Evolutionary conservation across 2,329 filamentous ascomycete species (phyloP), one percentile per base, ranked within the genome.

Genomic region (Lachnellula hyalina): DNA sequence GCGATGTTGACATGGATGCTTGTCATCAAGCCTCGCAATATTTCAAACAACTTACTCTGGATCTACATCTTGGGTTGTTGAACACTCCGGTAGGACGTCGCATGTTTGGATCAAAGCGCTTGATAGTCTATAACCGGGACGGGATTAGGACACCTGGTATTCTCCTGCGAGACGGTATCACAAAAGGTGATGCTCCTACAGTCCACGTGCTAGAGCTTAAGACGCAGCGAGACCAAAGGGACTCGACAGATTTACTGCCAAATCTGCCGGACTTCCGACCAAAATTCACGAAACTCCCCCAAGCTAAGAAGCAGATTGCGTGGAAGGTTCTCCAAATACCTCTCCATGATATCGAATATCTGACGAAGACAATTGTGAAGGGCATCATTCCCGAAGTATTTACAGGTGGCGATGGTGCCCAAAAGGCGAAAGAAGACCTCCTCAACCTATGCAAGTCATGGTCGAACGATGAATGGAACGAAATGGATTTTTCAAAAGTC

Each of bases 71-170:
- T 40, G 83, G 84, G 6, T 75, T 96, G 35, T 72, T 96, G 32
- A 79, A 78, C n/a, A 90, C 91, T n/a, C 87, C 90, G 0, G 79
- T 93, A 17, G 92, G 92, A 0, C 85, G 88, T 58, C 83, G 88
- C 59, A 84, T 96, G 71, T 93, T 96, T 65, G 76, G 80, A 19
- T 78, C 82, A 1, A 87, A 88, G 60, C 83, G 91, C 34, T 71
- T 99, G 12, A 79, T 97, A 6, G 86, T 96, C 0, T 96, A 91
- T 72, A 89, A 86, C 69, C 83, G 88, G 77, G 87, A 96, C 49
- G 90, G 91, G 32, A 81, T 93, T 47, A 85, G 91, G 47, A 92
- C 89, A 0, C 85, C 86, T 1, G 93, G 92, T 14, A 83, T 96
- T 54, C 75, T 97, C 15, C 76, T 93, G 12, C 80, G 85, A 19